Evolutionary conservation across 2,329 filamentous ascomycete genomes (phyloP).

Genomic region (Hirsutella rhossiliensis): DNA sequence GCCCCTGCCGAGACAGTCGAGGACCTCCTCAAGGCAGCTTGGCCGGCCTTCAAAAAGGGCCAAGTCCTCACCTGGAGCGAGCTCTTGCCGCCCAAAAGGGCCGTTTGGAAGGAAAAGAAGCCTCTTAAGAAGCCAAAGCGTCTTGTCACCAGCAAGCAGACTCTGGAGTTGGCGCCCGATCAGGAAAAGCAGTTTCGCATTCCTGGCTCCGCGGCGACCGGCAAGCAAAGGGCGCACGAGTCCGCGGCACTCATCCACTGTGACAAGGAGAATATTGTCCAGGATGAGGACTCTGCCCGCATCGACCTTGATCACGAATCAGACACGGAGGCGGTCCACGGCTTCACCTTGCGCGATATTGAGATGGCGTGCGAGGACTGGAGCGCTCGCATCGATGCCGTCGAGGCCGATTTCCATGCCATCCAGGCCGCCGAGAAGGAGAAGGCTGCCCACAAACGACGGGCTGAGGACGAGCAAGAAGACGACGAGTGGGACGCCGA

Average conservation of each 20-base stretch:
- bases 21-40: slow-evolving; percentile 68
- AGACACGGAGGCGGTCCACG: slow-evolving; percentile 56
- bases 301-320: slow-evolving; percentile 39
- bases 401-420: slow-evolving; percentile 24
- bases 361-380: slow-evolving; percentile 80
- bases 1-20: slow-evolving; percentile 60
- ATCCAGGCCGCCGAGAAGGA: slow-evolving; percentile 19
- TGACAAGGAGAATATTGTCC: slow-evolving; percentile 22
- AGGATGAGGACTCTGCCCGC: slow-evolving; percentile 23
- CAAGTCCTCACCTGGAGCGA: slow-evolving; percentile 69
- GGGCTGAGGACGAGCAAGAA: slow-evolving; percentile 23
- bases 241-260: slow-evolving; percentile 35
- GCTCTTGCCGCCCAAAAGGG: slow-evolving; percentile 69
- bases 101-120: slow-evolving; percentile 66
- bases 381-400: slow-evolving; percentile 49
- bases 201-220: slow-evolving; percentile 43
- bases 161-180: slow-evolving; percentile 73
- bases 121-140: slow-evolving; percentile 70
- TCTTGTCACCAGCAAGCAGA: slow-evolving; percentile 77
- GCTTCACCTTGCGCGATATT: slow-evolving; percentile 68
- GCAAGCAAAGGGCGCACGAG: slow-evolving; percentile 45
- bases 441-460: slow-evolving; percentile 16
- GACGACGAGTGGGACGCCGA: slow-evolving; percentile 54
- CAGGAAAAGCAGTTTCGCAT: slow-evolving; percentile 78
- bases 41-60: slow-evolving; percentile 68